These are phyloP conservation scores for Ruellia speciosa DNA, from an alignment of 305 asterid genomes.

Conservation along the genomic window DNA sequence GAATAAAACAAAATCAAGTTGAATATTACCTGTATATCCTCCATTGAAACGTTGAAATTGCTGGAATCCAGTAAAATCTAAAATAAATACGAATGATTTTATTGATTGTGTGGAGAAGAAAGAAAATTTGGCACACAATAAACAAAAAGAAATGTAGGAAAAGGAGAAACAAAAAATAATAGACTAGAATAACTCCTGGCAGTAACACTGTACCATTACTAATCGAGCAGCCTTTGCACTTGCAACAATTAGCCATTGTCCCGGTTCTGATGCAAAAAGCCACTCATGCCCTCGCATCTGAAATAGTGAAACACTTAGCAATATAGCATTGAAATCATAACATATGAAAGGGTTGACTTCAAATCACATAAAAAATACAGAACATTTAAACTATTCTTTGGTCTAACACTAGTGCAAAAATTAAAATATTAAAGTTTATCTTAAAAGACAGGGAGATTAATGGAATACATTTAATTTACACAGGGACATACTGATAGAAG, in stretches of 20 bases:
- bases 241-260: slow-evolving; percentile 77
- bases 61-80: slow-evolving; percentile 75
- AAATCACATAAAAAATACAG: slow-evolving; percentile 1
- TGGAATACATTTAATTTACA: slow-evolving; percentile 2
- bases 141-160: slow-evolving; percentile 3
- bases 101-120: slow-evolving; percentile 1
- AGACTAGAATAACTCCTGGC: slow-evolving; percentile 4
- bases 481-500: background rate
- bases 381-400: slow-evolving; percentile 7
- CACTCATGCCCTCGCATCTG: slow-evolving; percentile 85
- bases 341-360: slow-evolving; percentile 3
- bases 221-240: slow-evolving; percentile 82
- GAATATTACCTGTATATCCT: slow-evolving; percentile 65
- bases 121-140: background rate
- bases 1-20: slow-evolving; percentile 12
- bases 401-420: background rate
- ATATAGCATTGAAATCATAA: slow-evolving; percentile 11
- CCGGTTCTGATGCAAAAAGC: slow-evolving; percentile 88
- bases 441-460: slow-evolving; percentile 7
- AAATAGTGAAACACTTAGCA: slow-evolving; percentile 23
- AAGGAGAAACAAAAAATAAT: background rate
- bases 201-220: slow-evolving; percentile 43
- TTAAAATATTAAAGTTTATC: background rate
- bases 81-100: slow-evolving; percentile 14
- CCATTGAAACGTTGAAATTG: slow-evolving; percentile 47